phyloP scores from a whole-genome alignment of 441 rosid species.

The Adansonia rubrostipa region DNA sequence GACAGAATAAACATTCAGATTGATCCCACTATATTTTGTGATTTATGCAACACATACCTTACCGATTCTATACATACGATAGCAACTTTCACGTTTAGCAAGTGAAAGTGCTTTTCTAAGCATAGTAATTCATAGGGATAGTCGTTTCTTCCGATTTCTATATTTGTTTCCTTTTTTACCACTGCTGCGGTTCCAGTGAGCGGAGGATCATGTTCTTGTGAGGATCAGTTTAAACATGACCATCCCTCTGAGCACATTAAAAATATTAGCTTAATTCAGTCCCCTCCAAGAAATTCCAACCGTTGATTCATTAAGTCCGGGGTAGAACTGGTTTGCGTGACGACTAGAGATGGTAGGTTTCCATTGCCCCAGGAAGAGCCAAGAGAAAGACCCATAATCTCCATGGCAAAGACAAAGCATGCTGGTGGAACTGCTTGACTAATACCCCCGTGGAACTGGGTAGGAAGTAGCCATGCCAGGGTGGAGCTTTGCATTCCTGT shows the following conservation, averaged over 20 bases:
- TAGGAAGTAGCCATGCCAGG: slow-evolving; percentile 83
- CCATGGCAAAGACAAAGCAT: slow-evolving; percentile 96
- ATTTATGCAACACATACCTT: too few species aligned
- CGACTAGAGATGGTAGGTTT: slow-evolving; percentile 46
- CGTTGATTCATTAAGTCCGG: slow-evolving; percentile 30
- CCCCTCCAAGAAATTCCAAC: background rate
- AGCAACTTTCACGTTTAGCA: too few species aligned
- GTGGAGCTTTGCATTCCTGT: slow-evolving; percentile 98
- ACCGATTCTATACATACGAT: too few species aligned
- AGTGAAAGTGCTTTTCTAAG: too few species aligned
- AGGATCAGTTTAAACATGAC: background rate
- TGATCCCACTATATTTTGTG: too few species aligned
- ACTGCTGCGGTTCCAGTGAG: background rate
- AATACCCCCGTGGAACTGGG: slow-evolving; percentile 80
- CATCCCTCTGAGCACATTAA: background rate
- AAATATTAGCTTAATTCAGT: background rate
- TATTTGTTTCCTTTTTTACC: background rate
- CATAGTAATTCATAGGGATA: too few species aligned
- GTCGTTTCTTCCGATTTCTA: too few species aligned
- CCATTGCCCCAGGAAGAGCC: slow-evolving; percentile 93
- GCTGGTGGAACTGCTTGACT: slow-evolving; percentile 93
- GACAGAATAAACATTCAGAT: too few species aligned
- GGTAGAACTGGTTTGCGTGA: slow-evolving; percentile 45
- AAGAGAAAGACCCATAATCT: slow-evolving; percentile 91
- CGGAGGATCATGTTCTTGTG: background rate